phyloP scores from a whole-genome alignment of 371 early-diverging fungal genomes.

The Saksenaea vasiformis region DNA sequence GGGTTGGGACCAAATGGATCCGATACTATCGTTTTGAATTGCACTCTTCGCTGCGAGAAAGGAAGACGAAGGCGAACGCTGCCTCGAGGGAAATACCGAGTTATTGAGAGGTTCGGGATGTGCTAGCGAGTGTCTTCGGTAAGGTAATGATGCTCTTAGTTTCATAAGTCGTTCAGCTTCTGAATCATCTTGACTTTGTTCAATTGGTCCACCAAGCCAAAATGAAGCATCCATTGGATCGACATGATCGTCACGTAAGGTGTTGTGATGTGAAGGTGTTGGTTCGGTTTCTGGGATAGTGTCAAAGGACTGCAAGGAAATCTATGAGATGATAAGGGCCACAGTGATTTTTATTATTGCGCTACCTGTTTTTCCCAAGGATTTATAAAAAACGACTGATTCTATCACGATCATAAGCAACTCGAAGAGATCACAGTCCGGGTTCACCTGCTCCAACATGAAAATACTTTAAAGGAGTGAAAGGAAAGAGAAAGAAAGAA shows the following conservation, averaged over 20 bases:
- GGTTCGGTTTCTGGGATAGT: not conserved
- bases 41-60: not conserved
- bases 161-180: constrained; percentile 10
- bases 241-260: not conserved
- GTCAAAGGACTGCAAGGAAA: constrained; percentile 3
- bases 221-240: constrained; percentile 1
- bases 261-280: not conserved
- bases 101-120: constrained; percentile 12
- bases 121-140: constrained; percentile 27
- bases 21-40: not conserved
- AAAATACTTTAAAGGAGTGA: constrained; percentile 1
- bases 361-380: constrained; percentile 23
- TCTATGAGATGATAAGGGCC: not conserved
- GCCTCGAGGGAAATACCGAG: constrained; percentile 13
- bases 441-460: constrained; percentile 30
- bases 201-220: constrained; percentile 2
- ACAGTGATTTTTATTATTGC: not conserved
- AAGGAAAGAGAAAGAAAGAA: constrained; percentile 4
- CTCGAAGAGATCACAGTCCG: not conserved
- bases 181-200: constrained; percentile 9
- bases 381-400: constrained; percentile 14
- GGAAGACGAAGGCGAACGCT: constrained; percentile 10
- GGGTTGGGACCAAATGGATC: constrained; percentile 1
- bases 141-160: constrained; percentile 16
- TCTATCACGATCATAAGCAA: constrained; percentile 4